Evolutionary conservation across 352 stramenopile species (phyloP).

Genomic region (Bremia lactucae): DNA sequence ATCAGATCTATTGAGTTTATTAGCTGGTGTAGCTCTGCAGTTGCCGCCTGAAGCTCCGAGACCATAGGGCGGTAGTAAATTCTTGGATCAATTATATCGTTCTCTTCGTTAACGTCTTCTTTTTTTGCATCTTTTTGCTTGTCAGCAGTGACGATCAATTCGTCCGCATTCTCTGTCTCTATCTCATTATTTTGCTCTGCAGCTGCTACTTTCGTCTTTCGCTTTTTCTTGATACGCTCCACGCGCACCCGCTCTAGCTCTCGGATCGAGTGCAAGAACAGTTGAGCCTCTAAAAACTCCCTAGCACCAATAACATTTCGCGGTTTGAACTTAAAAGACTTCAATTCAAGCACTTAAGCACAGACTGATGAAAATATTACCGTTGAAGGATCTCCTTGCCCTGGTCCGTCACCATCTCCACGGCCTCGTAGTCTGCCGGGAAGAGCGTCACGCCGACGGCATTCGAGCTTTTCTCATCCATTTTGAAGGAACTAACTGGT

Average conservation of each 20-base stretch:
- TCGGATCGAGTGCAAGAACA: constrained; percentile 78
- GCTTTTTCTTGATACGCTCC: constrained; percentile 58
- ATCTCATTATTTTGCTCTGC: constrained; percentile 13
- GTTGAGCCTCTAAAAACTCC: constrained; percentile 73
- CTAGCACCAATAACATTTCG: constrained; percentile 15
- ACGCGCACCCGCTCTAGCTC: constrained; percentile 54
- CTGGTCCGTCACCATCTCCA: constrained; percentile 74
- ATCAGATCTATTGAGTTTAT: constrained; percentile 86
- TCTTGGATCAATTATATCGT: constrained; percentile 78
- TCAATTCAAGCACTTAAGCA: too few species aligned
- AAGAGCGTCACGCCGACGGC: constrained; percentile 67
- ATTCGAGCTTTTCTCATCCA: constrained; percentile 36
- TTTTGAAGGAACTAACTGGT: constrained; percentile 12
- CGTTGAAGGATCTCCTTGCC: constrained; percentile 71
- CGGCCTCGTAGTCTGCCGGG: constrained; percentile 60
- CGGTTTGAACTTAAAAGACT: constrained; percentile 1
- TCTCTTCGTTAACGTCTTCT: constrained; percentile 23
- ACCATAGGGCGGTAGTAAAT: constrained; percentile 83
- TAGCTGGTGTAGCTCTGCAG: constrained; percentile 73
- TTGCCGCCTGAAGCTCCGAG: constrained; percentile 59
- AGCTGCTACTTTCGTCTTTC: constrained; percentile 11
- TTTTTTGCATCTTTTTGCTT: constrained; percentile 10
- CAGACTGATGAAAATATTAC: too few species aligned
- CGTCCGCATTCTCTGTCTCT: constrained; percentile 19
- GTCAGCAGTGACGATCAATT: constrained; percentile 22